phyloP scores from a whole-genome alignment of 1,284 basidiomycete species.

The Gymnopus androsaceus region DNA sequence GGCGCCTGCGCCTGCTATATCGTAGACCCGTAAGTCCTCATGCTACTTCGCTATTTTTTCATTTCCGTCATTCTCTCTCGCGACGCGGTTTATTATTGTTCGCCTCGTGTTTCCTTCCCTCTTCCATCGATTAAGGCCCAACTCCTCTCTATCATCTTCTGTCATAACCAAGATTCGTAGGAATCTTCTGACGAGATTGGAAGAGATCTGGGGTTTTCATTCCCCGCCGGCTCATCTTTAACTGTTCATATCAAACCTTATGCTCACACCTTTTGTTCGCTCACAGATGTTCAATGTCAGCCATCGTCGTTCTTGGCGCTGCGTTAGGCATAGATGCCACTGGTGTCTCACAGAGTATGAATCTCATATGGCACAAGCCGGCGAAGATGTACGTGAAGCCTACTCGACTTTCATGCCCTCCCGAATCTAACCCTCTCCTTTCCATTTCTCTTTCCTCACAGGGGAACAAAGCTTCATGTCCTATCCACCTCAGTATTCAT shows the following conservation, averaged over 20 bases:
- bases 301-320: conserved; percentile 42
- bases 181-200: conserved; percentile 2
- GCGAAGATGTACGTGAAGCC: conserved; percentile 35
- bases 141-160: too few species aligned
- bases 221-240: not conserved
- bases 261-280: conserved; percentile 12
- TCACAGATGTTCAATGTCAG: conserved; percentile 46
- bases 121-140: too few species aligned
- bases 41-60: not conserved
- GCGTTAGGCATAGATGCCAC: conserved; percentile 39
- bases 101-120: not conserved
- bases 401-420: not conserved
- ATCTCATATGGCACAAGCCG: conserved; percentile 50
- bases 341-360: conserved; percentile 54
- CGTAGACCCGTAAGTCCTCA: conserved; percentile 39
- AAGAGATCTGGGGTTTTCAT: not conserved
- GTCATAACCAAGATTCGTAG: too few species aligned
- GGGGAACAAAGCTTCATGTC: conserved; percentile 47
- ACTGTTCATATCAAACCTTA: not conserved
- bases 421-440: not conserved
- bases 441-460: conserved; percentile 20
- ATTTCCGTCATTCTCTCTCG: not conserved
- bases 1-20: conserved; percentile 47
- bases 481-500: conserved; percentile 44
- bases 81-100: not conserved